Percentiles rank a stretch among this genome's conserved stretches.
Conservation (phyloP, 2,329 filamentous ascomycete genomes). For the Pseudocercospora cruenta region DNA sequence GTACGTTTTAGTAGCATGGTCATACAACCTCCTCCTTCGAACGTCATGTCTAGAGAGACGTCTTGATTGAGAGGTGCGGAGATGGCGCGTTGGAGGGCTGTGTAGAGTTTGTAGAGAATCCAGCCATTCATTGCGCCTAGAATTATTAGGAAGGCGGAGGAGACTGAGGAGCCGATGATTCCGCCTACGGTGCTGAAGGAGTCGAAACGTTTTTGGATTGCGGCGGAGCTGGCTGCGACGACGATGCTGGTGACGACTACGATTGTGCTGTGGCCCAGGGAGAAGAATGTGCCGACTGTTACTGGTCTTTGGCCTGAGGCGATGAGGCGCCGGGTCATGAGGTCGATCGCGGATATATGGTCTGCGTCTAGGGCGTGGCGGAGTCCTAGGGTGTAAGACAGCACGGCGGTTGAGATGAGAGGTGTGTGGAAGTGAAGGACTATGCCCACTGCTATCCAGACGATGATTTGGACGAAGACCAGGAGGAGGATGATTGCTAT, state of each 20-base stretch:
- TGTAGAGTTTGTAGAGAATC: conserved; percentile 78
- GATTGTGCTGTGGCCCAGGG: conserved; percentile 89
- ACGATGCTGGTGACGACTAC: conserved; percentile 88
- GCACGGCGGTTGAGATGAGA: conserved; percentile 76
- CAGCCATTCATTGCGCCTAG: conserved; percentile 83
- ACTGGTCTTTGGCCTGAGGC: conserved; percentile 84
- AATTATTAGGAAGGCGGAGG: conserved; percentile 78
- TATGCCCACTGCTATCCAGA: conserved; percentile 62
- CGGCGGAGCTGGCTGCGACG: conserved; percentile 86
- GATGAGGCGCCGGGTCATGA: conserved; percentile 88
- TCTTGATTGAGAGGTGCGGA: conserved; percentile 44
- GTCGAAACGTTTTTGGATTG: conserved; percentile 78
- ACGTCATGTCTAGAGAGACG: conserved; percentile 55
- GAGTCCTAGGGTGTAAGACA: conserved; percentile 86
- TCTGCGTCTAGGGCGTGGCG: conserved; percentile 98
- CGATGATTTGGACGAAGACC: conserved; percentile 57
- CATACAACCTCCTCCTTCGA: conserved; percentile 78
- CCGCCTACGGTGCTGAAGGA: conserved; percentile 78
- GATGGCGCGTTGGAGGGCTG: conserved; percentile 67
- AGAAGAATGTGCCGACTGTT: conserved; percentile 93
- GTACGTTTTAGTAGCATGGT: conserved; percentile 71
- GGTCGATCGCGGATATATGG: conserved; percentile 87
- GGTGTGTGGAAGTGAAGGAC: conserved; percentile 53
- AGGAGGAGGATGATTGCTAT: conserved; percentile 61
- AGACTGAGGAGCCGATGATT: conserved; percentile 87